Evolutionary conservation across 1,139 yeast species (phyloP).

Genomic region (Protomyces lactucae-debilis): DNA sequence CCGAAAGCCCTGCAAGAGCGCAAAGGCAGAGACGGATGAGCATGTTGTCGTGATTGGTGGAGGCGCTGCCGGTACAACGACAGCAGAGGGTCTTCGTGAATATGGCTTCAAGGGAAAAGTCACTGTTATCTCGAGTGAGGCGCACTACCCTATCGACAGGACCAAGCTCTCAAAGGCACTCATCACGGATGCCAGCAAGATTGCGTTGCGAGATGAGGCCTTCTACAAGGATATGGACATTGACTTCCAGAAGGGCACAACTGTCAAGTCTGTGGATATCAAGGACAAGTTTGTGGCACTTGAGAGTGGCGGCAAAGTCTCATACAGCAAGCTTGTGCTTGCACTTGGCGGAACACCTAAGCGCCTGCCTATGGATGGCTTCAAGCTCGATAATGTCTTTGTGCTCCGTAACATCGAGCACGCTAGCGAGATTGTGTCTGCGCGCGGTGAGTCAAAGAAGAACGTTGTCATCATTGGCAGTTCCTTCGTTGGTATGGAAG

Average conservation of each 20-base stretch:
- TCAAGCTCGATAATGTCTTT: constrained; percentile 27
- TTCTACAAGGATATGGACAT: constrained; percentile 28
- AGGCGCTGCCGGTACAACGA: constrained; percentile 28
- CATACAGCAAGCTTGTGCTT: constrained; percentile 27
- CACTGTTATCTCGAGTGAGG: constrained; percentile 28
- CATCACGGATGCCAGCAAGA: constrained; percentile 26
- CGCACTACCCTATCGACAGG: constrained; percentile 28
- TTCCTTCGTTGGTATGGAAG: constrained; percentile 30
- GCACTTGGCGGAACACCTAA: constrained; percentile 30
- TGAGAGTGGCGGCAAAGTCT: constrained; percentile 5
- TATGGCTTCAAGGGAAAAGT: constrained; percentile 25
- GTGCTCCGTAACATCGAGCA: constrained; percentile 27
- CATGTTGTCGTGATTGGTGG: constrained; percentile 29
- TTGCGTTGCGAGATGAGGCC: constrained; percentile 26
- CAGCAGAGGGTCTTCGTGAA: constrained; percentile 27
- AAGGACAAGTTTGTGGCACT: constrained; percentile 18
- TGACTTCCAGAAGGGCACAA: constrained; percentile 16
- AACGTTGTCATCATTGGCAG: constrained; percentile 30
- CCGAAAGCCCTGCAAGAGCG: constrained; percentile 13
- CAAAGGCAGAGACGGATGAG: constrained; percentile 5
- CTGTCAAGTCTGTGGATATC: constrained; percentile 26
- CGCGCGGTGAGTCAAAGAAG: constrained; percentile 26
- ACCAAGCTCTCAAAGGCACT: constrained; percentile 30
- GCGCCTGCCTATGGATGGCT: constrained; percentile 28
- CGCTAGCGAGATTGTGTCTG: constrained; percentile 24